Evolutionary conservation across 148 eudicot species (phyloP).

Genomic region (Heliamphora exappendiculata): DNA sequence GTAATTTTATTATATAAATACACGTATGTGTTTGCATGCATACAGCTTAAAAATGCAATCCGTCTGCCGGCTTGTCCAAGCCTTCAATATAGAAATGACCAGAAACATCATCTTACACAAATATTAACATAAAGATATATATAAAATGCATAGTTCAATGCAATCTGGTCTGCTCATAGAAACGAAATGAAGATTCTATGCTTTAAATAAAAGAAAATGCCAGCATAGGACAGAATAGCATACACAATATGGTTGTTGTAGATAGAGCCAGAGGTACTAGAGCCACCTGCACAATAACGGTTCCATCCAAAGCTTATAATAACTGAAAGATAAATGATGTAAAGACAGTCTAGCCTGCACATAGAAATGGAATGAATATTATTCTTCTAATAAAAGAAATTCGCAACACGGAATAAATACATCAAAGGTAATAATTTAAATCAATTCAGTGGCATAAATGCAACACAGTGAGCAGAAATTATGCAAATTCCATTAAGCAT

Average conservation of each 20-base stretch:
- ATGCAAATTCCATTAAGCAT: constrained; percentile 10
- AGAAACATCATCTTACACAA: too few species aligned
- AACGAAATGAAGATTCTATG: too few species aligned
- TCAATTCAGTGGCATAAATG: background rate
- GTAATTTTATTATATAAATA: too few species aligned
- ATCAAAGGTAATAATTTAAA: background rate
- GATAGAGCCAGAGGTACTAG: background rate
- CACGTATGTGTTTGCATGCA: too few species aligned
- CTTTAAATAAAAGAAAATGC: background rate
- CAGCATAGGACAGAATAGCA: background rate
- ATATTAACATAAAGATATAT: background rate
- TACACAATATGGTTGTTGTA: background rate
- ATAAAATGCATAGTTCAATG: background rate
- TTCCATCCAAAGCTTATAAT: background rate
- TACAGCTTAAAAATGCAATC: too few species aligned
- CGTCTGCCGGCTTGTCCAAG: too few species aligned
- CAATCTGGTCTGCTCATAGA: too few species aligned
- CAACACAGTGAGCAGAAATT: background rate
- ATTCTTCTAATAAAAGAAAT: background rate
- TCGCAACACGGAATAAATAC: background rate
- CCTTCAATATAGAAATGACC: background rate
- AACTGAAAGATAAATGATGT: background rate
- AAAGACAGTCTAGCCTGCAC: background rate
- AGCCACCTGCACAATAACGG: background rate
- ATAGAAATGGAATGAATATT: background rate